phyloP scores from a whole-genome alignment of 2,329 filamentous ascomycete genomes.

The Epichloe coenophiala region DNA sequence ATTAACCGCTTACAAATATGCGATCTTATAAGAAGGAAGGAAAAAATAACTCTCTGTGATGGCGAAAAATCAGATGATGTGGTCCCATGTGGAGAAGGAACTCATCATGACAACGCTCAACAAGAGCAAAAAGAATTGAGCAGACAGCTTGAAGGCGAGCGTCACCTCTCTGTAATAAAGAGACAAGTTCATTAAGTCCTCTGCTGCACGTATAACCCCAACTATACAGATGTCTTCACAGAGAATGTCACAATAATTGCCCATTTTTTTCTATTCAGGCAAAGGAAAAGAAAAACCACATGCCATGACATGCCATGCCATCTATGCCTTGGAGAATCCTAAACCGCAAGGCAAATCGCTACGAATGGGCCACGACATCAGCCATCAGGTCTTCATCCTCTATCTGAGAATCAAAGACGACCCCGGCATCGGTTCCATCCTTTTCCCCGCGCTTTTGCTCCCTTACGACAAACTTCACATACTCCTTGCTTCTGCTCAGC shows the following conservation, averaged over 20 bases:
- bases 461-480: conserved; percentile 32
- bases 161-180: not conserved
- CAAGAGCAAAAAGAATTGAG: no score
- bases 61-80: no score
- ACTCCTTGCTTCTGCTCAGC: conserved; percentile 42
- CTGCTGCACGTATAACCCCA: not conserved
- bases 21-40: no score
- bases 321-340: not conserved
- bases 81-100: no score
- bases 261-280: not conserved
- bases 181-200: not conserved
- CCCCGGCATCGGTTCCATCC: conserved; percentile 21
- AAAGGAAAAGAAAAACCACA: not conserved
- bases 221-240: not conserved
- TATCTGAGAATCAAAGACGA: conserved; percentile 32
- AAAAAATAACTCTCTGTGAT: no score
- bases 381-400: conserved; percentile 52
- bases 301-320: not conserved
- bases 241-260: not conserved
- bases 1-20: no score
- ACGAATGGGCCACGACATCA: conserved; percentile 20
- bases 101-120: no score
- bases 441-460: conserved; percentile 35
- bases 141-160: no score
- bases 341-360: not conserved